Evolutionary conservation across 2,329 filamentous ascomycete genomes (phyloP), one percentile per base, ranked within the genome.

Genomic region (Daldinia sp.): DNA sequence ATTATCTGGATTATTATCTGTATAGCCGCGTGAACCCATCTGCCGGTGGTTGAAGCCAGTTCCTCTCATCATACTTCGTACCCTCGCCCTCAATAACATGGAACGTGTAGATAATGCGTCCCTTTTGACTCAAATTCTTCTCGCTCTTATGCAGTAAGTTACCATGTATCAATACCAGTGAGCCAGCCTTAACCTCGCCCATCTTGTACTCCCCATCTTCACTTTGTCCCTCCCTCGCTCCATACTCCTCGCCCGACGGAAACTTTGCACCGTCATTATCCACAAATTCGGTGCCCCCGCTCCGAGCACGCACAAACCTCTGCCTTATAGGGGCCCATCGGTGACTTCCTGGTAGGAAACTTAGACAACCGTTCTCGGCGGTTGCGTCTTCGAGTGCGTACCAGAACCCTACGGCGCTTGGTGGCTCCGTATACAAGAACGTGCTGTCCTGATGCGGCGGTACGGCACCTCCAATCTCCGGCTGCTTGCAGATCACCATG

Each of bases 401-500:
- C 96, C 96, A 99, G 83, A 95, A 98, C 0, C 96, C 96, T 1
- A 98, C 92, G 0, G 96, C 96, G 42, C 89, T 92, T 0, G 95
- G 95, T 41, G 93, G 92, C 72, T 94, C 84, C 1, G 96, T 98
- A 79, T 97, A 98, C 69, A 99, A 75, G 74, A 98, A 99, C 0
- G 93, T 94, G 72, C 89, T 93, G 80, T 98, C 95, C 82, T 97
- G 94, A 79, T 99, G 96, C 23, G 93, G 89, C 0, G 92, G 93
- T 48, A 98, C 96, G 1, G 92, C 92, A 23, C 93, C 95, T 30
- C 96, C 96, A 60, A 98, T 98, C 81, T 97, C 93, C 23, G 96
- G 94, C 82, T 98, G 95, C 81, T 99, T 99, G 88, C 94, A 98
- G 74, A 99, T 98, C 30, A 98, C 87, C 96, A 99, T 99, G 79